Evolutionary conservation across 148 eudicot species (phyloP), one percentile per base, ranked within the genome.

Genomic region (Oxyria digyna): DNA sequence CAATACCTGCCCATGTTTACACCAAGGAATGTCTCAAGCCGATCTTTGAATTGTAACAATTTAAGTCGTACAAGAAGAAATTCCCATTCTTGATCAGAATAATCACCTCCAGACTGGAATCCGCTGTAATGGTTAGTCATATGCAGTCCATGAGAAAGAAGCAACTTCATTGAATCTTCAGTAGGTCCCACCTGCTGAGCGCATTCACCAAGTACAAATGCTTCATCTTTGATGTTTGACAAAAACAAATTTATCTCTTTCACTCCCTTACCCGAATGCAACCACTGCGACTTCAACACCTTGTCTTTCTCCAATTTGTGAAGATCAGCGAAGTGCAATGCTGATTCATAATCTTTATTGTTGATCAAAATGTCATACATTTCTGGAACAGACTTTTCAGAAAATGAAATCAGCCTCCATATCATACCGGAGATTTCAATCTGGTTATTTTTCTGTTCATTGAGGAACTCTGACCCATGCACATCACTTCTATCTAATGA

Each of bases 1-100:
- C 62, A 71, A 69, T 81, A 94, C 99, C 99, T 90, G 88, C 97
- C 97, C 97, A 86, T 90, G 80, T 90, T 90, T 72, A 94, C 87
- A 41, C 99, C 99, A 75, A 94, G 86, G 80, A 90, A 94, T 57
- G 99, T 90, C 77, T 94, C 97, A 72, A 94, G 87, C 83, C 91
- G 85, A 79, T 94, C 99, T 80, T 78, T 80, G 81, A 82, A 90
- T 70, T 88, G 99, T 81, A 94, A 75, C 62, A 94, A 67, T 77
- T 82, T 88, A 62, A 94, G 91, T 72, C 99, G 81, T 63, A 84
- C 77, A 74, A 94, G 42, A 71, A 88, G 91, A 69, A 76, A 85
- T 76, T 90, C 84, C 99, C 97, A 88, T 35, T 76, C 72, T 66
- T 71, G 83, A n/a, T 76, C 78, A 74, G 68, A 50, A 67, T 70